Base-by-base conservation (phyloP, 768 basidiomycete genomes). In the Xerocomellus chrysenteron region DNA sequence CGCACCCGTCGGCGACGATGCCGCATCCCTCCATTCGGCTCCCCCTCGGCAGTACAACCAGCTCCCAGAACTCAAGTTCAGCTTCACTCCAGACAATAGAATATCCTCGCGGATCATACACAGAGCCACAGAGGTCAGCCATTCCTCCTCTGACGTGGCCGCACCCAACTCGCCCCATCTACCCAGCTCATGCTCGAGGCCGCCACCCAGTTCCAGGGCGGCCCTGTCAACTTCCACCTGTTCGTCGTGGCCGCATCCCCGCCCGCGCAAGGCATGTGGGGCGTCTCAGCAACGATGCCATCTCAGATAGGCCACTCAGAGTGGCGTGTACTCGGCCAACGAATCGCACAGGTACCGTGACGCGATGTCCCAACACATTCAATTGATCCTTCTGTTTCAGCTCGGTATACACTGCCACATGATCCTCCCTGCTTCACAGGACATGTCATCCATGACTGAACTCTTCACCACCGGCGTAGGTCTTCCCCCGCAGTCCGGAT, bases 391-490 rank as follows among this genome's bases (percentile, higher is more conserved):
- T 54, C 50, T 51, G 55, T 50, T 44, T 49, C 61, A 87, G 86
- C 73, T 76, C 43, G 71, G 78, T 47, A 82, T 86, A 45, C 79
- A 80, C 53, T 82, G 80, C 60, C 86, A 86, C 66, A 73, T 87
- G 73, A 76, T 86, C 47, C 71, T 83, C 52, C 76, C 74, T 50
- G 63, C 78, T 50, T 74, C 73, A 58, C 75, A 78, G 52, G 74
- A 80, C 60, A 78, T 81, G 76, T 60, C 70, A 9, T 61, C 75
- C 19, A 73, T 85, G 52, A 75, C 69, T 35, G 73, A 75, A 35
- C 67, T 87, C 75, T 86, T 72, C 73, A 77, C 47, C 70, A 79
- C 69, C 72, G 65, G 78, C 81, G 65, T 71, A 75, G n/a, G 66
- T 11, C 44, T 2, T 42, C 11, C n/a, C 30, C 26, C 19, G 19